Evolutionary conservation across 139 green algal genomes (phyloP).

Genomic region (Tetratostichococcus sp.): DNA sequence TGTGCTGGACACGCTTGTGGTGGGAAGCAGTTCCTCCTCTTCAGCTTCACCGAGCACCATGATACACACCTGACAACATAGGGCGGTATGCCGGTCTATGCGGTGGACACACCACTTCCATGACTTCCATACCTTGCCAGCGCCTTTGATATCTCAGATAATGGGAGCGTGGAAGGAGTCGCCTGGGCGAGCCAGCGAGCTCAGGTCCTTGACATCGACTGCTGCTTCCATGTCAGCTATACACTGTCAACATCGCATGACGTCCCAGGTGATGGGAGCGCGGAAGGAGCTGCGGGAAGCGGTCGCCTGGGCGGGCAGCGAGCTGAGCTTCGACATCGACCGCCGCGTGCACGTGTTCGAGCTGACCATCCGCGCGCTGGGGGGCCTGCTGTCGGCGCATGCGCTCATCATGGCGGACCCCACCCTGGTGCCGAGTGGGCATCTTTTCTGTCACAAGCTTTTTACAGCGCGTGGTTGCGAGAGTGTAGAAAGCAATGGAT

Average conservation of each 20-base stretch:
- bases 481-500: no score
- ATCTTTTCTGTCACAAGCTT: neutral
- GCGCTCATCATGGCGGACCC: slow-evolving; percentile 18
- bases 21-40: no score
- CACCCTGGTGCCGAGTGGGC: slow-evolving; percentile 4
- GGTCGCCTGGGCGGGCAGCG: slow-evolving; percentile 36
- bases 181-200: no score
- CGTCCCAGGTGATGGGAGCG: slow-evolving; percentile 44
- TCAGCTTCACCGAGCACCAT: no score
- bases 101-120: no score
- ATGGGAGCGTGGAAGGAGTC: neutral
- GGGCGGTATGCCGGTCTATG: no score
- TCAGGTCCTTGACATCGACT: no score
- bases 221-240: no score
- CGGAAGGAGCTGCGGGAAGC: slow-evolving; percentile 36
- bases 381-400: slow-evolving; percentile 50
- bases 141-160: no score
- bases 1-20: neutral
- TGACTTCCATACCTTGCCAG: no score
- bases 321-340: slow-evolving; percentile 57
- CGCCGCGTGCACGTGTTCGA: slow-evolving; percentile 58
- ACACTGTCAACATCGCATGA: no score
- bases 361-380: slow-evolving; percentile 62
- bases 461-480: neutral
- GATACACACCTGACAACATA: no score